Conservation (phyloP, 164 flowering plant genomes). For the Chimonanthus praecox region DNA sequence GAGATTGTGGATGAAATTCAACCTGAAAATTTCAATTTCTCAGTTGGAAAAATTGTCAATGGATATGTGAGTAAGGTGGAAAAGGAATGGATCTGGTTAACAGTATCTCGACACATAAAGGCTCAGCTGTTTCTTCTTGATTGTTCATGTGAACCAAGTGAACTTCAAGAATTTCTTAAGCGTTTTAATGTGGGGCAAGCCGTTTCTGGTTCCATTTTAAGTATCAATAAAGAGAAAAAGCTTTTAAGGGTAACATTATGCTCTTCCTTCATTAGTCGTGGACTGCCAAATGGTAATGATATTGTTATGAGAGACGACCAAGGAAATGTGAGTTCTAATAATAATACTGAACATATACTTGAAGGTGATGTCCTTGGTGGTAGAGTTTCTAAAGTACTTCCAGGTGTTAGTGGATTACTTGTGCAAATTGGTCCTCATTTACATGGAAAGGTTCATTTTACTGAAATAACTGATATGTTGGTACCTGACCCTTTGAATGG, state of each 20-base stretch:
- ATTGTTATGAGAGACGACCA: conserved; percentile 3
- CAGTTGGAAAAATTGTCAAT: conserved; percentile 47
- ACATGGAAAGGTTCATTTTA: conserved; percentile 81
- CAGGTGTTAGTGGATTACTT: conserved; percentile 81
- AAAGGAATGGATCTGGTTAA: conserved; percentile 74
- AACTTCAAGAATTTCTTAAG: conserved; percentile 58
- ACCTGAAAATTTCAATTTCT: conserved; percentile 34
- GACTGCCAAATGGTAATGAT: conserved; percentile 11
- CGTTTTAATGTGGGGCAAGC: conserved; percentile 59
- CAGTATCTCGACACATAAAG: conserved; percentile 54
- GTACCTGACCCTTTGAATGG: conserved; percentile 62
- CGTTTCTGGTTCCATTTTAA: conserved; percentile 55
- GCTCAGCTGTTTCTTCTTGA: conserved; percentile 78
- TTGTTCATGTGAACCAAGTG: conserved; percentile 62
- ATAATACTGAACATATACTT: conserved; percentile 33
- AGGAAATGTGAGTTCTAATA: conserved; percentile 10
- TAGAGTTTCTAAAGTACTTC: conserved; percentile 64
- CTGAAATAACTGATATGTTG: conserved; percentile 65
- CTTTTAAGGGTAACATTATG: conserved; percentile 48
- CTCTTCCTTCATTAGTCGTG: conserved; percentile 21
- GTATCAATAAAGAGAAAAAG: conserved; percentile 52
- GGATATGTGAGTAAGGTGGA: conserved; percentile 86
- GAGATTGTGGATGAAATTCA: conserved; percentile 18
- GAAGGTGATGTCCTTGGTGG: conserved; percentile 75
- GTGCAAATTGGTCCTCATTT: conserved; percentile 81